Conservation (phyloP, 164 flowering plant genomes). For the Euptelea pleiosperma region DNA sequence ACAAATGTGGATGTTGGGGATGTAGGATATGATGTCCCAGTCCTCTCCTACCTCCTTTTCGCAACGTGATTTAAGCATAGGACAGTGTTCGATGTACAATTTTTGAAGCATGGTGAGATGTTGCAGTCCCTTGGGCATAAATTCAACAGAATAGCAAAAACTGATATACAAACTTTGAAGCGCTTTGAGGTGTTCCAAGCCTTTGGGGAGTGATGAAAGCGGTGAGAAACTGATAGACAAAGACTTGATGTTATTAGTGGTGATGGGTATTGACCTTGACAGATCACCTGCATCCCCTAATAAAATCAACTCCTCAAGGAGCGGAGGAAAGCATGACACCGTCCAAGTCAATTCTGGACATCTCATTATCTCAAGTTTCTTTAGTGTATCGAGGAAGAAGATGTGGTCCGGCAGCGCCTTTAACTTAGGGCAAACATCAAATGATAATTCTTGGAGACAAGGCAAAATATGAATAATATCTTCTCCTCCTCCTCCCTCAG, state of each 20-base stretch:
- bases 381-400: not conserved
- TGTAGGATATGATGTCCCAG: too few species aligned
- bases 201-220: conserved; percentile 3
- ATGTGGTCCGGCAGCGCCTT: not conserved
- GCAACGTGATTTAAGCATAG: not conserved
- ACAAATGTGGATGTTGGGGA: too few species aligned
- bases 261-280: too few species aligned
- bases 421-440: not conserved
- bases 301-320: not conserved
- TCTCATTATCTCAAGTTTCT: not conserved
- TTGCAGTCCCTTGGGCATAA: not conserved
- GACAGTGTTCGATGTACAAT: not conserved
- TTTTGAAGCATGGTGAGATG: not conserved
- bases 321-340: not conserved
- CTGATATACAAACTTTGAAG: not conserved
- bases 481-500: too few species aligned
- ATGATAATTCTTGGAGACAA: not conserved
- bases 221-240: too few species aligned
- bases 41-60: not conserved
- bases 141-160: rapidly evolving
- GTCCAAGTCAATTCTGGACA: too few species aligned
- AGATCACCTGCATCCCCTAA: not conserved
- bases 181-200: not conserved
- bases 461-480: too few species aligned
- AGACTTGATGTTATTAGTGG: too few species aligned